phyloP scores from a whole-genome alignment of 176 grass and related monocot genomes.

The Eragrostis nindensis region DNA sequence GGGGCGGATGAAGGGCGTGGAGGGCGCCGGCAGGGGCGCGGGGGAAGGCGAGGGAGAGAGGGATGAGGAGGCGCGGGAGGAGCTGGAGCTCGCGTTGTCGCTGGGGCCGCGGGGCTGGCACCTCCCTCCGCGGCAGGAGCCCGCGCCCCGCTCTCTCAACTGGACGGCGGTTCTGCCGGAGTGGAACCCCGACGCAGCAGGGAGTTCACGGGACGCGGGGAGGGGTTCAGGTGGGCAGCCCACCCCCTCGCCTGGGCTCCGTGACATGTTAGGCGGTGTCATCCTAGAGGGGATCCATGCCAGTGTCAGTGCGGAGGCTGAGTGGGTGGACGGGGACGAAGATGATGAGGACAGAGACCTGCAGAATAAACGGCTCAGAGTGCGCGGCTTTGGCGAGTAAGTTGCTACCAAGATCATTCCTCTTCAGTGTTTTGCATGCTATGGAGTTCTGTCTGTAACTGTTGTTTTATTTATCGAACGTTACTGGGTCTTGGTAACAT shows the following conservation, averaged over 20 bases:
- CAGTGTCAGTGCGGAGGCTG: not conserved
- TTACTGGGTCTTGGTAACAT: not conserved
- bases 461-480: conserved; percentile 24
- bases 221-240: not conserved
- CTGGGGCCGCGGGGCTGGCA: conserved; percentile 56
- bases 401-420: conserved; percentile 28
- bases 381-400: conserved; percentile 71
- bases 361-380: conserved; percentile 85
- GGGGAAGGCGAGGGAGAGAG: conserved; percentile 42
- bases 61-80: conserved; percentile 37
- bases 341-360: conserved; percentile 54
- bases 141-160: not conserved
- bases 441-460: conserved; percentile 8
- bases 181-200: conserved; percentile 41
- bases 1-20: conserved; percentile 70
- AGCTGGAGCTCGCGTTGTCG: conserved; percentile 56
- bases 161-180: conserved; percentile 25
- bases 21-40: conserved; percentile 36
- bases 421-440: conserved; percentile 24
- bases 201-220: conserved; percentile 39
- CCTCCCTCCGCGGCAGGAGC: conserved; percentile 2
- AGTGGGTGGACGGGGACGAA: conserved; percentile 22
- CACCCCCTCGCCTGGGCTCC: not conserved
- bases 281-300: not conserved
- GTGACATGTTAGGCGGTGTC: conserved; percentile 26